Percentiles rank a stretch among this genome's conserved stretches.
Evolutionary conservation across 148 eudicot species (phyloP).

Genomic region (Fagopyrum esculentum): DNA sequence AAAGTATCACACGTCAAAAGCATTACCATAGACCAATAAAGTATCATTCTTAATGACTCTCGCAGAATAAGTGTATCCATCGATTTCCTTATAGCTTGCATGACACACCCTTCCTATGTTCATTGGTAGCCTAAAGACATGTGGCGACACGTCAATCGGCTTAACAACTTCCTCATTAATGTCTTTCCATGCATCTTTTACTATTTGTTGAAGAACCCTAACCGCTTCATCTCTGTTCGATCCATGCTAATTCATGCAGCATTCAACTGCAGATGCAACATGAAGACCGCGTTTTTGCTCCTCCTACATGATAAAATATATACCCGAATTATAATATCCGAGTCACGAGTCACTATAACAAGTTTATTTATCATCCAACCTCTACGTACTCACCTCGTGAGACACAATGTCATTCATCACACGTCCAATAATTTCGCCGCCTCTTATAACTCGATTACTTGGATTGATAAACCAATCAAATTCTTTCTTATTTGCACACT

Average conservation of each 20-base stretch:
- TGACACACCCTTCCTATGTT: conserved; percentile 23
- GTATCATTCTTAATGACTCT: conserved; percentile 27
- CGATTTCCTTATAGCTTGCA: conserved; percentile 22
- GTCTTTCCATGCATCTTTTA: conserved; percentile 32
- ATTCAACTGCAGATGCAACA: conserved; percentile 14
- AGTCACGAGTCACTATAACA: not conserved
- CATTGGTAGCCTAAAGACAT: conserved; percentile 17
- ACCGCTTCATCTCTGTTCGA: conserved; percentile 23
- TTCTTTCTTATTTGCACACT: too few relatives aligned
- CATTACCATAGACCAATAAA: conserved; percentile 13
- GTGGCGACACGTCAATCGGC: conserved; percentile 16
- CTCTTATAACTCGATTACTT: conserved; percentile 17
- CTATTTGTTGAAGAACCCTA: conserved; percentile 15
- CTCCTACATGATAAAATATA: conserved; percentile 12
- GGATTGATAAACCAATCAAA: not conserved
- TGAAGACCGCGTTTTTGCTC: conserved; percentile 5
- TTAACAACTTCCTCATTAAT: conserved; percentile 23
- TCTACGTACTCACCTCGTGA: conserved; percentile 11
- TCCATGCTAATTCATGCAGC: conserved; percentile 30
- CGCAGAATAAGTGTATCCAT: conserved; percentile 27
- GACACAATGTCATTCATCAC: not conserved
- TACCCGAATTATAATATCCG: too few relatives aligned
- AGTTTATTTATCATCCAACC: not conserved
- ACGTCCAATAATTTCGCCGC: too few relatives aligned
- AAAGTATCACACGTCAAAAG: not conserved